phyloP scores from a whole-genome alignment of 805 yeast genomes.

The Aciculoconidium aculeatum region DNA sequence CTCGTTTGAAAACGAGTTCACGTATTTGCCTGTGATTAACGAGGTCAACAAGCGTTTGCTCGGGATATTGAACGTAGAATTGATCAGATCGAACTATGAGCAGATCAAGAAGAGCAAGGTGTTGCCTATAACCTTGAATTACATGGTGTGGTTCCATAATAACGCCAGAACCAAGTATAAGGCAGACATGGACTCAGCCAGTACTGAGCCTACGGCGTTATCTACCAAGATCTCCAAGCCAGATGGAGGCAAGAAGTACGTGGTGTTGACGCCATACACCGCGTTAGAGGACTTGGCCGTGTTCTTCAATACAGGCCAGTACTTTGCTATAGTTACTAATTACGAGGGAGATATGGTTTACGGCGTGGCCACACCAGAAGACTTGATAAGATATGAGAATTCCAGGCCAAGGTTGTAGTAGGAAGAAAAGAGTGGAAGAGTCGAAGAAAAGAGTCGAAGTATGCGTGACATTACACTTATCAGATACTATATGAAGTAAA shows the following conservation, averaged over 20 bases:
- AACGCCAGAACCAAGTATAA: conserved; percentile 29
- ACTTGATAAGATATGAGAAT: conserved; percentile 22
- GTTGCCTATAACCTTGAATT: conserved; percentile 24
- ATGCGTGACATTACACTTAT: too few species aligned
- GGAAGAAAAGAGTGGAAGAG: background rate
- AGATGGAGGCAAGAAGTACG: conserved; percentile 26
- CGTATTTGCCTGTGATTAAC: conserved; percentile 48
- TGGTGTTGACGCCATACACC: conserved; percentile 46
- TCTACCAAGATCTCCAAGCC: conserved; percentile 24
- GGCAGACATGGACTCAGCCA: conserved; percentile 9
- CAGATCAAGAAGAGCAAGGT: conserved; percentile 17
- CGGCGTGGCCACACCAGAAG: conserved; percentile 48
- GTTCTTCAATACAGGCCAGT: conserved; percentile 45
- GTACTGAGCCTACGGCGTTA: conserved; percentile 3
- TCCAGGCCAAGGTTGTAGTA: conserved; percentile 36
- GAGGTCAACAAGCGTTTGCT: conserved; percentile 40
- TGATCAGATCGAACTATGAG: conserved; percentile 26
- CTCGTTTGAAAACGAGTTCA: conserved; percentile 50
- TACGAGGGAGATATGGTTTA: conserved; percentile 46
- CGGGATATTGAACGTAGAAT: conserved; percentile 45
- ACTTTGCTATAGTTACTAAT: conserved; percentile 55
- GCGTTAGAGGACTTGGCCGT: conserved; percentile 48
- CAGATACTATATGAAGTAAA: too few species aligned
- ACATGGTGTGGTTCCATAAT: conserved; percentile 41
- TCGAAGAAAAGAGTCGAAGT: too few species aligned